Conservation (phyloP, 257 asterid genomes). For the Penstemon davidsonii region DNA sequence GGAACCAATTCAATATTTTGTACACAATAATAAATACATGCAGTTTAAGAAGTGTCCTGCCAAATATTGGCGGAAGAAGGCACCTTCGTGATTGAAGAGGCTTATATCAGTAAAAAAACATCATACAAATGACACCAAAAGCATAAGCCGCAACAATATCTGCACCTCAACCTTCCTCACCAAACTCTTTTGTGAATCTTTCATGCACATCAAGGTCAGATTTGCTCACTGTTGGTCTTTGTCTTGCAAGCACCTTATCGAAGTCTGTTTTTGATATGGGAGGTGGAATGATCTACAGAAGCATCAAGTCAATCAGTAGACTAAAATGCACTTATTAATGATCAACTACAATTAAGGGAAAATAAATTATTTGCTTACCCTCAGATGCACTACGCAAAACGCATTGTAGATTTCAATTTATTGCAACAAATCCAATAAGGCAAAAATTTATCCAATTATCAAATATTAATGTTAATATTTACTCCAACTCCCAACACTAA, state of each 20-base stretch:
- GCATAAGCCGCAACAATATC: conserved; percentile 15
- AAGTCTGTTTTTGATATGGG: conserved; percentile 84
- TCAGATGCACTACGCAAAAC: background rate
- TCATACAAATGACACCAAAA: conserved; percentile 37
- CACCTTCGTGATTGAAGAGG: conserved; percentile 31
- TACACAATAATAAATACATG: too few species aligned
- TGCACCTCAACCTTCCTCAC: conserved; percentile 86
- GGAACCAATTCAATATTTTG: too few species aligned
- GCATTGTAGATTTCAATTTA: background rate
- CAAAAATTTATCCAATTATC: background rate
- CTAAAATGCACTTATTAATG: background rate
- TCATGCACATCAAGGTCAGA: conserved; percentile 89
- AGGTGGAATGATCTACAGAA: conserved; percentile 79
- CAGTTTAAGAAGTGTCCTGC: conserved; percentile 17
- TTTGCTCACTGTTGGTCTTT: conserved; percentile 94
- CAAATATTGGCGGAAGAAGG: conserved; percentile 32
- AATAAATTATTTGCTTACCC: background rate
- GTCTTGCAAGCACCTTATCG: conserved; percentile 91
- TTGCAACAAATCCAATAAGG: background rate
- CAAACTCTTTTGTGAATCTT: conserved; percentile 88
- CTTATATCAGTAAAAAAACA: conserved; percentile 31
- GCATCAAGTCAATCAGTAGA: conserved; percentile 10
- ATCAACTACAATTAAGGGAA: conserved; percentile 6
- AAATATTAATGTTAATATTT: background rate
- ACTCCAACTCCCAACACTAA: background rate